Percentiles rank a stretch among this genome's conserved stretches.
Conservation (phyloP, 805 yeast species). For the Saccharomycopsis oosterbeekiorum region DNA sequence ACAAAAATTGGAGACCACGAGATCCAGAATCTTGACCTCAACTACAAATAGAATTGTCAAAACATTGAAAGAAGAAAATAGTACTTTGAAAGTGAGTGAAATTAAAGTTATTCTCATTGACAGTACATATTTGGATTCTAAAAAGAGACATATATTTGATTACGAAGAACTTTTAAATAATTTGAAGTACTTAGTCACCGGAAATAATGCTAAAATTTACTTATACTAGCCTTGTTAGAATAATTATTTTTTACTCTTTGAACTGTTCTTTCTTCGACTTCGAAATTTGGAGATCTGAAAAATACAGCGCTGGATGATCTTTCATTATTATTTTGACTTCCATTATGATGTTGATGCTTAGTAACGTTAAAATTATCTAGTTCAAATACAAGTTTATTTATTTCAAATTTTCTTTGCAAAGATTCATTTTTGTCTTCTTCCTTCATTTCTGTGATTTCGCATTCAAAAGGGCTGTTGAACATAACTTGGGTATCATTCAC, state of each 20-base stretch:
- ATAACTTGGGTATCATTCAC: neutral
- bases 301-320: neutral
- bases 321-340: neutral
- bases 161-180: conserved; percentile 33
- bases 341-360: neutral
- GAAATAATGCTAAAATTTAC: conserved; percentile 39
- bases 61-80: conserved; percentile 35
- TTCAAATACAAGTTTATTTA: conserved; percentile 1
- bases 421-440: neutral
- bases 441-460: neutral
- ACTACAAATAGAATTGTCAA: conserved; percentile 53
- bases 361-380: neutral
- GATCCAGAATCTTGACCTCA: conserved; percentile 44
- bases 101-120: conserved; percentile 51
- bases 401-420: neutral
- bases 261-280: neutral
- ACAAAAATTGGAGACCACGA: conserved; percentile 28
- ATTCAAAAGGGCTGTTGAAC: neutral
- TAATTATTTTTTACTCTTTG: neutral
- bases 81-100: conserved; percentile 29
- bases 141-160: conserved; percentile 54
- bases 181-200: conserved; percentile 31
- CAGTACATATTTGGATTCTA: conserved; percentile 49
- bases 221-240: conserved; percentile 27
- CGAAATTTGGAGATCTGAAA: neutral